Base-by-base conservation (phyloP, 768 basidiomycete genomes). In the Pleurotus pulmonarius region DNA sequence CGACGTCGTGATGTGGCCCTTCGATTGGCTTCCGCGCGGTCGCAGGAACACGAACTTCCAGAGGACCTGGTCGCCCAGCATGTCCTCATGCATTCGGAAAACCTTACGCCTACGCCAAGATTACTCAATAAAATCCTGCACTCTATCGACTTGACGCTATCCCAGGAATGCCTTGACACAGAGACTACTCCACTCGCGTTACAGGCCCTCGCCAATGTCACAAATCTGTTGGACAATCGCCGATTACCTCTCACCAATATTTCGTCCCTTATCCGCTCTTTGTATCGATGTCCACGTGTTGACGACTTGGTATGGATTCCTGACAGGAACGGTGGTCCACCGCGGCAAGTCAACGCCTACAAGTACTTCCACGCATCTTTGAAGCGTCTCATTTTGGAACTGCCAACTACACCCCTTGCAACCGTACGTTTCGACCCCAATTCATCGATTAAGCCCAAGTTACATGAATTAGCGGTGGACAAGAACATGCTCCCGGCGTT, bases 191-290 rank as follows among this genome's bases (percentile, higher is more conserved):
- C 64, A 12, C 67, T 74, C 5, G 69, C 81, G 4, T 60, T 88
- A 1, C 87, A 90, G 64, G 81, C 85, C 4, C 74, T 90, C 22
- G 81, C 84, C 2, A 81, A 83, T 60, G 67, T 90, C 12, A 81
- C 81, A 1, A 63, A 70, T 41, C 68, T 84, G 2, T 64, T 88
- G 12, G 80, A 87, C 52, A 64, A 71, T 24, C 75, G 75, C 0
- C 75, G 76, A 46, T 63, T 86, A 16, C 80, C 78, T 3, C 78
- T 75, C 55, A 57, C 69, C 3, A 66, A 75, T 16, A 65, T 86
- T 34, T 70, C 76, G 11, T 59, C 73, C 9, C 67, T 88, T 15
- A 59, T 88, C 5, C 69, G 73, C 3, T 60, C 74, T 5, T 66
- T 88, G 41, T 82, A 78, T 61, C 69, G 64, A 25, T 76, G 73